Base-by-base conservation (phyloP, 371 early-diverging fungal species). In the Mortierella sp. region DNA sequence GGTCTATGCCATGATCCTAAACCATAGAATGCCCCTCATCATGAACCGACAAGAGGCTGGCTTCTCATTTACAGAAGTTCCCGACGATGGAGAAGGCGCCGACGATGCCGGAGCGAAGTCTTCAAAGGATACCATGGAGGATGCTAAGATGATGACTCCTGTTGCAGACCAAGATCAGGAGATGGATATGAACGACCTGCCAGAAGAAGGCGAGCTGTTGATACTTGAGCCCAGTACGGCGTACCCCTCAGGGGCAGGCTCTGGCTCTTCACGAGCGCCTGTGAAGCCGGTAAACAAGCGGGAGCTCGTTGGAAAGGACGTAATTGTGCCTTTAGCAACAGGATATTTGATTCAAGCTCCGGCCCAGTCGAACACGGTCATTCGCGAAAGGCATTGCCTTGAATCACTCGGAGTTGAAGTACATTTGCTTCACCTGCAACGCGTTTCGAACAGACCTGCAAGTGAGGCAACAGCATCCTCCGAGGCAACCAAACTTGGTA, bases 281-380 rank as follows among this genome's bases (percentile, higher is more conserved):
- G 15, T 21, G 18, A 23, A 23, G 21, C 19, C 28, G 2, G 30
- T 57, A 3, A 37, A 37, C 37, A 37, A 37, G 37, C 37, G 37
- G 9, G 37, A 3, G 37, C 26, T 11, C 26, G 46, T 28, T 26
- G 70, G 65, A 15, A 63, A 60, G 46, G 79, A 79, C 21, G 67
- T 87, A 84, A 86, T 89, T 75, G 71, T 89, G 47, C 89, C 89
- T 21, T 79, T 89, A 56, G 84, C 89, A 4, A 88, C 83, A 48
- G 89, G 88, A 4, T 89, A 89, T 62, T 64, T 88, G 77, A 84
- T 86, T n/a, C 86, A 86, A 25, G 74, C 70, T 0, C 82, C 82
- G 2, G 61, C 63, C 37, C 77, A 82, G 57, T 68, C 75, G 62
- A 55, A 83, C 77, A 56, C 83, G 28, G 80, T 84, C 21, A 79